Conservation (phyloP, 352 stramenopile genomes). For the Phytophthora cactorum region DNA sequence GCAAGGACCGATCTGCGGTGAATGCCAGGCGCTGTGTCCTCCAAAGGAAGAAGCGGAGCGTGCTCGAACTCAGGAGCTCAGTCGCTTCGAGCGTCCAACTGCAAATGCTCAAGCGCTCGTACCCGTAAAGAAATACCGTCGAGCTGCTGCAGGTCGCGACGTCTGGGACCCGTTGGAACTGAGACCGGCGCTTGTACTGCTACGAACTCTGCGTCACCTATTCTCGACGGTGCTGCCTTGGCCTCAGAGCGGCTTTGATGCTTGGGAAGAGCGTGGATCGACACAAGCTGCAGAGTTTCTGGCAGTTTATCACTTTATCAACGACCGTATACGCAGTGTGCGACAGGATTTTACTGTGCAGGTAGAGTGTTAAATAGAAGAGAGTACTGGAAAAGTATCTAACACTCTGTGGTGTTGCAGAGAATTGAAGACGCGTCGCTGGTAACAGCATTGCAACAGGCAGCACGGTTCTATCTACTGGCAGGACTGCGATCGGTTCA, state of each 20-base stretch:
- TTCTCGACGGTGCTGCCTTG: conserved; percentile 47
- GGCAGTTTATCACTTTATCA: conserved; percentile 73
- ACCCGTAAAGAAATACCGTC: conserved; percentile 64
- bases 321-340: conserved; percentile 71
- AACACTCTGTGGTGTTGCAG: conserved; percentile 23
- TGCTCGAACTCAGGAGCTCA: conserved; percentile 44
- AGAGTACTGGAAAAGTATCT: conserved; percentile 5
- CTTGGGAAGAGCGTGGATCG: conserved; percentile 7
- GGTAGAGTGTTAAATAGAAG: conserved; percentile 27
- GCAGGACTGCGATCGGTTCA: conserved; percentile 45
- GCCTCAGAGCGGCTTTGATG: conserved; percentile 43
- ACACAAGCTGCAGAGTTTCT: conserved; percentile 45
- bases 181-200: conserved; percentile 44
- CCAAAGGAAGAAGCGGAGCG: conserved; percentile 41
- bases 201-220: conserved; percentile 50
- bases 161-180: conserved; percentile 34
- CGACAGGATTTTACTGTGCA: conserved; percentile 79
- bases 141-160: conserved; percentile 50
- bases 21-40: conserved; percentile 44
- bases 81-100: conserved; percentile 48
- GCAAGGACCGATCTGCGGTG: conserved; percentile 29
- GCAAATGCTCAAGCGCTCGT: conserved; percentile 11
- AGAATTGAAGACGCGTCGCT: conserved; percentile 42
- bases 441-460: conserved; percentile 52
- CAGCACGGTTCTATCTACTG: conserved; percentile 65